Conservation (phyloP, 2,329 filamentous ascomycete genomes). For the Pseudodiploospora longispora region DNA sequence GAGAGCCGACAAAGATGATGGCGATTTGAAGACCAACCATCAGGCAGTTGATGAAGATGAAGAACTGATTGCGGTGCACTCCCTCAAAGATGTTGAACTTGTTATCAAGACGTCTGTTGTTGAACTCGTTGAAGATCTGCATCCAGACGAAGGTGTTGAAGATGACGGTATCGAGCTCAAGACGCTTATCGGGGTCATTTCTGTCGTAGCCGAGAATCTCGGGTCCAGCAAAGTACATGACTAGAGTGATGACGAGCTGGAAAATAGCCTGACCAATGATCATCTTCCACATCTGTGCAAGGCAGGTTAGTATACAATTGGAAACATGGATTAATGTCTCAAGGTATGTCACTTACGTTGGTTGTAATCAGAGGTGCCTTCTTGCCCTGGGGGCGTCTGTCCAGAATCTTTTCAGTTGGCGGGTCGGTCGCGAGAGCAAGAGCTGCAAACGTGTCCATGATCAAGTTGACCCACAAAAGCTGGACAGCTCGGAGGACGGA, state of each 20-base stretch:
- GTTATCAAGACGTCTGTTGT: conserved; percentile 62
- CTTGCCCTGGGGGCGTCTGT: conserved; percentile 49
- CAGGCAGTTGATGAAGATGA: conserved; percentile 57
- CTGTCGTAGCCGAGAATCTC: conserved; percentile 32
- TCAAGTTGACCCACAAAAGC: conserved; percentile 61
- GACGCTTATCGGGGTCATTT: conserved; percentile 70
- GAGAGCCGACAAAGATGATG: conserved; percentile 64
- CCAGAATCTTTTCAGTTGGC: conserved; percentile 48
- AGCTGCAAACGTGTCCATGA: conserved; percentile 62
- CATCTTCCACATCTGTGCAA: conserved; percentile 61
- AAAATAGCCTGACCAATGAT: conserved; percentile 54
- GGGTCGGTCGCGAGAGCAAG: conserved; percentile 57
- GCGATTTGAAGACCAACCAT: conserved; percentile 65
- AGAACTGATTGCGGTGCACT: conserved; percentile 60
- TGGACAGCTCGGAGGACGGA: conserved; percentile 59
- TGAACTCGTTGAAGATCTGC: conserved; percentile 64
- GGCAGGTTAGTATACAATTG: conserved; percentile 72
- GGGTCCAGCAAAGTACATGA: conserved; percentile 51
- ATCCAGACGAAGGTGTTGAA: conserved; percentile 68
- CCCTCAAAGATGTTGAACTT: conserved; percentile 68
- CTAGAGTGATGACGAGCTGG: conserved; percentile 48
- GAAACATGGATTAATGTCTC: conserved; percentile 81
- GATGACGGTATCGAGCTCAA: conserved; percentile 35
- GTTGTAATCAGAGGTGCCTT: conserved; percentile 25
- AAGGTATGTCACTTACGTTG: conserved; percentile 62